Base-by-base conservation (phyloP, 257 asterid species). In the Haberlea rhodopensis region DNA sequence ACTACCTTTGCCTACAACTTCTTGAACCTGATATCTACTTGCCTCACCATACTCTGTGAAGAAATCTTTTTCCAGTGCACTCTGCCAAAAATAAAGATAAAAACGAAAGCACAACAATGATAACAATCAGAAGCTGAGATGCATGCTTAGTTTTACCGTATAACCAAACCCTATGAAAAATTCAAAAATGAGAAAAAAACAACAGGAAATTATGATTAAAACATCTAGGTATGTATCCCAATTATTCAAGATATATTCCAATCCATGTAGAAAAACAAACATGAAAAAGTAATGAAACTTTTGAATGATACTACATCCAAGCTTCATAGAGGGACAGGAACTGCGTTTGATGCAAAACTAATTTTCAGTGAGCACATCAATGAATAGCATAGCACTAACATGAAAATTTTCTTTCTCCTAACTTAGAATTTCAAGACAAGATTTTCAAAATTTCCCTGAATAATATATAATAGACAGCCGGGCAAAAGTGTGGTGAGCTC, bases 41-140 rank as follows among this genome's bases (percentile, higher is more conserved):
- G 94, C 96, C 70, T 89, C 98, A 18, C 96, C 98, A 68, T 92
- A 92, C 80, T 89, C 98, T 0, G 98, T 92, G 76, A 92, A 92
- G 78, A 92, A 92, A 32, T 92, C 97, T 1, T 84, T 72, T 57
- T 92, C 97, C 63, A 80, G 75, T 70, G 76, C 22, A 80, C 53
- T 79, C 97, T 87, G 91, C 60, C 71, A 68, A 57, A 60, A 73
- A 70, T 21, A 66, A 18, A 26, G 60, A 20, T 23, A 6, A 62
- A 37, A 43, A 10, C 51, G 16, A 43, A 2, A 15, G 5, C 51
- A 15, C 51, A 43, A 43, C 4, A 43, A 43, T 13, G 51, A 43
- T 43, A 4, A 43, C 76, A 46, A 37, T 74, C 63, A 69, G 73
- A 63, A 31, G 16, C 49, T 59, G 4, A 8, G 1, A 11, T 8